These are phyloP conservation scores for Tulasnella sp. DNA, from an alignment of 768 basidiomycete species.

Conservation along the genomic window DNA sequence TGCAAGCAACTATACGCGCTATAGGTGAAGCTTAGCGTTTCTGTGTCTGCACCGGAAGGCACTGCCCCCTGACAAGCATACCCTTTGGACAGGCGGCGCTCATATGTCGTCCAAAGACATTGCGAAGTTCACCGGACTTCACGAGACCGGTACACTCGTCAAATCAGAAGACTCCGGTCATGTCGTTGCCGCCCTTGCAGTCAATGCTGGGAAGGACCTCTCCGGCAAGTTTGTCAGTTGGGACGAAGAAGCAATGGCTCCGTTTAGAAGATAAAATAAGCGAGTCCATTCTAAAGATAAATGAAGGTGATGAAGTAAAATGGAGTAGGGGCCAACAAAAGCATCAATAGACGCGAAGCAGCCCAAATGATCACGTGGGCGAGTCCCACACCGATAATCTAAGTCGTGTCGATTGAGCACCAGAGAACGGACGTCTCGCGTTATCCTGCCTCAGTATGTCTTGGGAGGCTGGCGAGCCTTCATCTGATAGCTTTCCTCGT, in stretches of 20 bases:
- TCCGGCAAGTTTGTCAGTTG: constrained; percentile 75
- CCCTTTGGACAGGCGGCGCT: constrained; percentile 20
- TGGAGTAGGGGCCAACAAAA: too few species aligned
- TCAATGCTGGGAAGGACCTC: constrained; percentile 50
- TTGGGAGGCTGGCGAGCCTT: too few species aligned
- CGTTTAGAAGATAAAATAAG: not conserved
- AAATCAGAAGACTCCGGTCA: constrained; percentile 63
- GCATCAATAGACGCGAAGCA: too few species aligned
- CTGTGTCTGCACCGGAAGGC: not conserved
- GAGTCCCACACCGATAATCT: too few species aligned
- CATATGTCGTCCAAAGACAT: constrained; percentile 49
- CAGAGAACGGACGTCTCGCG: too few species aligned
- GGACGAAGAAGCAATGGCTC: constrained; percentile 43
- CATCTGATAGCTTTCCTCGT: too few species aligned
- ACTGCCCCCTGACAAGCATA: not conserved
- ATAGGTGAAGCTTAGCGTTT: constrained; percentile 31
- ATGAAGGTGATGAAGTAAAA: not conserved
- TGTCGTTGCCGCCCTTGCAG: constrained; percentile 65
- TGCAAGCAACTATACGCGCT: constrained; percentile 52
- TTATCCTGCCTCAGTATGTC: too few species aligned
- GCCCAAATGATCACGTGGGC: too few species aligned
- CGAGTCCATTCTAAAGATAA: not conserved
- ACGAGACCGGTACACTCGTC: constrained; percentile 59
- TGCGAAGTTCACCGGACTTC: constrained; percentile 44
- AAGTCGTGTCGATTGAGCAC: too few species aligned